Percentiles rank a stretch among this genome's conserved stretches.
Evolutionary conservation across 805 yeast species (phyloP).

Genomic region (Ogataea minuta): DNA sequence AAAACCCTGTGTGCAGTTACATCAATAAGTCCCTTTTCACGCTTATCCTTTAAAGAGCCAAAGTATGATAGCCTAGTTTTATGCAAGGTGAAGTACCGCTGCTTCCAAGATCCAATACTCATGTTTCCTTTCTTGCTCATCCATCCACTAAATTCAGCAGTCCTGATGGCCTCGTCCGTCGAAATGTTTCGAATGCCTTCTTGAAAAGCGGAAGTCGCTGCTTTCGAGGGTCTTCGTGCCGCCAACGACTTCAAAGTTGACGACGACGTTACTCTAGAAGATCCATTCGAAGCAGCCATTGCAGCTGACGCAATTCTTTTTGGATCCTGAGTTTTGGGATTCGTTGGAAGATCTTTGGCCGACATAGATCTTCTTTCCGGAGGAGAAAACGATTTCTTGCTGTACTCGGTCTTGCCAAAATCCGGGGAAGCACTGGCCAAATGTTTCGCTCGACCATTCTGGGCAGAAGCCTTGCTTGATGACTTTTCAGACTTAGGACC

Average conservation of each 20-base stretch:
- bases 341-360: conserved; percentile 40
- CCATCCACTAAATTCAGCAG: conserved; percentile 88
- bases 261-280: conserved; percentile 43
- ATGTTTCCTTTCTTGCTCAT: conserved; percentile 89
- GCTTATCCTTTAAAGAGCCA: conserved; percentile 68
- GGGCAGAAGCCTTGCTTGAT: too few species aligned
- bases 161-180: conserved; percentile 73
- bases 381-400: conserved; percentile 14
- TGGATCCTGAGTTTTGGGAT: conserved; percentile 24
- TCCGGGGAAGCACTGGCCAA: conserved; percentile 13
- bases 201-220: conserved; percentile 72
- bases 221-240: conserved; percentile 44
- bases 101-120: conserved; percentile 88
- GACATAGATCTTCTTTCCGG: conserved; percentile 51
- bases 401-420: conserved; percentile 15
- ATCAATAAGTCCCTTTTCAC: conserved; percentile 91
- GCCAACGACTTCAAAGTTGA: conserved; percentile 42
- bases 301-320: conserved; percentile 44
- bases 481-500: too few species aligned
- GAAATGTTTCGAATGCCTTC: conserved; percentile 82
- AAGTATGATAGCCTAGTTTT: conserved; percentile 93
- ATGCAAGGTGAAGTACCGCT: conserved; percentile 80
- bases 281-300: conserved; percentile 34
- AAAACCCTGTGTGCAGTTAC: conserved; percentile 91
- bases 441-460: neutral